These are phyloP conservation scores for Daedaleopsis nitida DNA, from an alignment of 768 basidiomycete species.

Conservation along the genomic window DNA sequence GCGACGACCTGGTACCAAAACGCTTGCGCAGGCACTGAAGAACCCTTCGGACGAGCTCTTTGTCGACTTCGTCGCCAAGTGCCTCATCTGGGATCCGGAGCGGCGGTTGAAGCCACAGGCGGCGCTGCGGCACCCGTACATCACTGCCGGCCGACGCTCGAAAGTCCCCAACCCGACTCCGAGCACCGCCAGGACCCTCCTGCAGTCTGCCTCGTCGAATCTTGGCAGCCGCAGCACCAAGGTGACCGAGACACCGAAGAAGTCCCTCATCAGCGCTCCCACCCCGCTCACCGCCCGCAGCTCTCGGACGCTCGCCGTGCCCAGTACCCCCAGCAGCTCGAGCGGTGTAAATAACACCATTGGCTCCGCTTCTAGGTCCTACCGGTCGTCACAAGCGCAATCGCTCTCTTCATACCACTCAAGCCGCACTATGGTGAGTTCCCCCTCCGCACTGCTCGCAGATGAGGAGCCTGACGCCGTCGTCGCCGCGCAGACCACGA, in stretches of 20 bases:
- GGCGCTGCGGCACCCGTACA: slow-evolving; percentile 89
- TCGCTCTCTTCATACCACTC: slow-evolving; percentile 74
- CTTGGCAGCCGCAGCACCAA: slow-evolving; percentile 55
- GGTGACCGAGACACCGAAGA: slow-evolving; percentile 77
- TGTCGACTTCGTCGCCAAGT: slow-evolving; percentile 95
- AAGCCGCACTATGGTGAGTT: slow-evolving; percentile 71
- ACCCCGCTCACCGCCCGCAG: slow-evolving; percentile 84
- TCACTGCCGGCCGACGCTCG: slow-evolving; percentile 63
- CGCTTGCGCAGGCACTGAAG: slow-evolving; percentile 84
- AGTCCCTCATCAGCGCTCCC: slow-evolving; percentile 86
- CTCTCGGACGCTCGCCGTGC: slow-evolving; percentile 53
- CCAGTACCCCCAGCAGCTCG: slow-evolving; percentile 60
- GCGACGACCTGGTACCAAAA: slow-evolving; percentile 88
- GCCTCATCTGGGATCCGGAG: slow-evolving; percentile 98
- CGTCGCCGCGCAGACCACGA: slow-evolving; percentile 22
- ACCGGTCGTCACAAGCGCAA: slow-evolving; percentile 69
- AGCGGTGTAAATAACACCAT: slow-evolving; percentile 52
- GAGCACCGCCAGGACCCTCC: slow-evolving; percentile 52
- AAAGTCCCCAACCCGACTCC: slow-evolving; percentile 48
- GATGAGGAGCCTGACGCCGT: not conserved
- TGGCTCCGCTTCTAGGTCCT: slow-evolving; percentile 64
- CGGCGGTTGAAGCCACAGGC: slow-evolving; percentile 91
- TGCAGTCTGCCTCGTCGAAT: slow-evolving; percentile 57
- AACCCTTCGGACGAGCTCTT: slow-evolving; percentile 90
- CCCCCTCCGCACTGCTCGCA: not conserved